A percentile compares a stretch with the other conserved stretches of the same genome.
These are phyloP conservation scores for Rhodomyrtus psidioides DNA, from an alignment of 441 rosid species.

Conservation along the genomic window DNA sequence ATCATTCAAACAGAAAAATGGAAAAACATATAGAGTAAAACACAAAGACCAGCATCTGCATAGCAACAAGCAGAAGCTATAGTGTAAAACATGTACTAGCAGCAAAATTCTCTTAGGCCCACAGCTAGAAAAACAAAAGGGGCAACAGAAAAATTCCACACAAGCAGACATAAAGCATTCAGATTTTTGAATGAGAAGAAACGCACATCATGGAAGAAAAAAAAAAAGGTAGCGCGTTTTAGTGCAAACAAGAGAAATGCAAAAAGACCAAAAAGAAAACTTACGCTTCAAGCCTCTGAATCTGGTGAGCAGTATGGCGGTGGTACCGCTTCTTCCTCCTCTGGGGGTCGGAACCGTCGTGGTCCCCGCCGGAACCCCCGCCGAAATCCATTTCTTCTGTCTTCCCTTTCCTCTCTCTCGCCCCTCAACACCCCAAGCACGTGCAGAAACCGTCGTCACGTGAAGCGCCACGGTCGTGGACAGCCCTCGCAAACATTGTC, in stretches of 20 bases:
- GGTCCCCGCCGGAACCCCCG: constrained; percentile 51
- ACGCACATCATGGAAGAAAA: not conserved
- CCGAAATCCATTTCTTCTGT: not conserved
- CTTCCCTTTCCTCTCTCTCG: constrained; percentile 19
- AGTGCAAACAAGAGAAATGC: not conserved
- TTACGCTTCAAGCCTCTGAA: constrained; percentile 90
- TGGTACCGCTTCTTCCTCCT: constrained; percentile 84
- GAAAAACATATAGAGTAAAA: not conserved
- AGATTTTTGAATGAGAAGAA: not conserved
- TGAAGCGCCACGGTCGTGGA: not conserved
- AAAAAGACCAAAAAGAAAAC: not conserved
- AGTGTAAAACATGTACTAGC: not conserved
- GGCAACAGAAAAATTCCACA: not conserved
- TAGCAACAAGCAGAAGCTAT: not conserved
- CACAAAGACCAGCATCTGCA: not conserved
- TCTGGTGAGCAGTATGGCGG: constrained; percentile 86
- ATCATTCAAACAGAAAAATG: not conserved
- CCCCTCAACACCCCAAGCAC: constrained; percentile 16
- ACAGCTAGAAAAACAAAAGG: not conserved
- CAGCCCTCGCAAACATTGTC: not conserved
- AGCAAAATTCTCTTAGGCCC: not conserved
- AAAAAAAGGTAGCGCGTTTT: not conserved
- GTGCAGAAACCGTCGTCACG: constrained; percentile 37
- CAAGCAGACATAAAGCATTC: not conserved
- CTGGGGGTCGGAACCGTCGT: constrained; percentile 40